phyloP scores from a whole-genome alignment of 1,284 basidiomycete species.

The Ganoderma lucidum region DNA sequence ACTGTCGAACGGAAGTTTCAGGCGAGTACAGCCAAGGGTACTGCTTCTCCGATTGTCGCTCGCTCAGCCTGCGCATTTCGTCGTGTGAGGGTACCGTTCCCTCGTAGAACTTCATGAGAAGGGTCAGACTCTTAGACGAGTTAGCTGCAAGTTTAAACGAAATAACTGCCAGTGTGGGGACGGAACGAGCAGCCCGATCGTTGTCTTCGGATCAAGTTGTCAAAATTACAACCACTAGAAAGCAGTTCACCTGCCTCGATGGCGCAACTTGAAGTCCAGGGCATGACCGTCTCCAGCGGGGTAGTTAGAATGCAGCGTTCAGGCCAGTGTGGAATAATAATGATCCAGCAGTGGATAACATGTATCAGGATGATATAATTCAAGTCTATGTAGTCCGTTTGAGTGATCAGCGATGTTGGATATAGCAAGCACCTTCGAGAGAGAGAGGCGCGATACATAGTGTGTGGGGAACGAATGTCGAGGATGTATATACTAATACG shows the following conservation, averaged over 20 bases:
- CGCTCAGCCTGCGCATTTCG: neutral
- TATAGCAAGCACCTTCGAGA: neutral
- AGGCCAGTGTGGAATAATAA: neutral
- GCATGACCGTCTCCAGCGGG: too few species aligned
- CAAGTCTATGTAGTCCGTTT: neutral
- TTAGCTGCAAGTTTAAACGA: too few species aligned
- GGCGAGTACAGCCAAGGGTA: neutral
- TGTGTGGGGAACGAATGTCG: neutral
- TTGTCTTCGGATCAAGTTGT: too few species aligned
- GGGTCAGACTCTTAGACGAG: too few species aligned
- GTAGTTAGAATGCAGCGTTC: too few species aligned
- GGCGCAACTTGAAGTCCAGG: too few species aligned
- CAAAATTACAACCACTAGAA: too few species aligned
- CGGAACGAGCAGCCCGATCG: too few species aligned
- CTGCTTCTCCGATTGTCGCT: neutral
- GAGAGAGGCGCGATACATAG: neutral
- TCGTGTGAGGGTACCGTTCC: neutral
- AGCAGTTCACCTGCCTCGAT: too few species aligned
- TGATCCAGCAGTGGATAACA: neutral
- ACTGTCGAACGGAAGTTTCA: neutral
- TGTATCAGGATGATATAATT: neutral
- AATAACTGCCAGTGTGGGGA: too few species aligned
- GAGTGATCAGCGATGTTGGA: neutral
- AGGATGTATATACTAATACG: neutral
- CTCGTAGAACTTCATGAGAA: neutral